A percentile compares a stretch with the other conserved stretches of the same genome.
These are phyloP conservation scores for Trichophyton simii DNA, from an alignment of 2,329 filamentous ascomycete genomes.

Conservation along the genomic window DNA sequence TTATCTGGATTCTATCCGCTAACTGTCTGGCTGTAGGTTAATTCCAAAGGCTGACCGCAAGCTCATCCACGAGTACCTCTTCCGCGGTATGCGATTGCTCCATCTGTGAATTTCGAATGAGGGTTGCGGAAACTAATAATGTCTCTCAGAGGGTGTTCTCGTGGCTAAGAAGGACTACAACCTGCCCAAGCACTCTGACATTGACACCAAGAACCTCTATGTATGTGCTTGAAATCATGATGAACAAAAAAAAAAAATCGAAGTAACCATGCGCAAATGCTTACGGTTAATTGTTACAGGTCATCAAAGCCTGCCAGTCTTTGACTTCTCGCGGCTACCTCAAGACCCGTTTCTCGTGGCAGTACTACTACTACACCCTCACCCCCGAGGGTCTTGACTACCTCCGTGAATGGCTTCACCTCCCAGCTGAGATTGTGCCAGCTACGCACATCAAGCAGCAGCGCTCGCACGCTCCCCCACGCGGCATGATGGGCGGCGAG, in stretches of 20 bases:
- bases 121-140: not conserved
- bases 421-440: slow-evolving; percentile 97
- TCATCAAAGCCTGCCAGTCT: slow-evolving; percentile 98
- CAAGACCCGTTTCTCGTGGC: slow-evolving; percentile 99
- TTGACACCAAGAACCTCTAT: slow-evolving; percentile 99
- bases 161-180: slow-evolving; percentile 99
- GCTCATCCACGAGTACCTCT: slow-evolving; percentile 99
- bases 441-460: slow-evolving; percentile 99
- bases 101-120: not conserved
- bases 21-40: slow-evolving; percentile 50
- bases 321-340: slow-evolving; percentile 95
- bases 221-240: slow-evolving; percentile 33
- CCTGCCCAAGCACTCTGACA: slow-evolving; percentile 91
- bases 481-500: slow-evolving; percentile 87
- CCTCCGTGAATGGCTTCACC: slow-evolving; percentile 99
- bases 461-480: slow-evolving; percentile 93
- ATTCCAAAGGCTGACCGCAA: slow-evolving; percentile 99
- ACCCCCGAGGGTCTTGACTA: slow-evolving; percentile 99
- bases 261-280: not conserved
- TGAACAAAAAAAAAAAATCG: not conserved
- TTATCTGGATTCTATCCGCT: slow-evolving; percentile 2
- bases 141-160: slow-evolving; percentile 56
- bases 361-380: slow-evolving; percentile 99
- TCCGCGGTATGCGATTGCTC: slow-evolving; percentile 53
- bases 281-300: slow-evolving; percentile 26